These are phyloP conservation scores for Reticulascus tulasneorum DNA, from an alignment of 2,329 filamentous ascomycete species.

Conservation along the genomic window DNA sequence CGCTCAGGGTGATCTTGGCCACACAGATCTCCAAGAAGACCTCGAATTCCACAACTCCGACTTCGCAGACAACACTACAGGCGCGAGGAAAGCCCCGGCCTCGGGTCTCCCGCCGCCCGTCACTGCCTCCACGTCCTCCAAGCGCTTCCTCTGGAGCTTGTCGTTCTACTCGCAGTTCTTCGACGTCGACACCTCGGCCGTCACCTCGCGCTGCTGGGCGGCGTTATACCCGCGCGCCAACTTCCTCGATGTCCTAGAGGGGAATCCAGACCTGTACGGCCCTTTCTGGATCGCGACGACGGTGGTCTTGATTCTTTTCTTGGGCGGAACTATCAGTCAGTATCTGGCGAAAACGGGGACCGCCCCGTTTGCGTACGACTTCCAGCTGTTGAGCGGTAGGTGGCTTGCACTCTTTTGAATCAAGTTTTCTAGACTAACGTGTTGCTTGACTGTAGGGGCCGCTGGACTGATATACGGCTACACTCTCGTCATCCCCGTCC, in stretches of 20 bases:
- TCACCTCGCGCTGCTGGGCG: constrained; percentile 80
- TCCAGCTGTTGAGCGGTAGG: constrained; percentile 77
- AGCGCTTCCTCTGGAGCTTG: constrained; percentile 88
- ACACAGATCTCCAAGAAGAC: constrained; percentile 97
- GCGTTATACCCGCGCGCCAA: constrained; percentile 89
- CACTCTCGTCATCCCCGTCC: constrained; percentile 79
- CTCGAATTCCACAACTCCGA: constrained; percentile 97
- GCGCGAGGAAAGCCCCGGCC: constrained; percentile 42
- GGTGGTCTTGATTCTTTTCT: constrained; percentile 89
- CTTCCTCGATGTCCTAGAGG: constrained; percentile 95
- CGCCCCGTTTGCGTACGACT: constrained; percentile 84
- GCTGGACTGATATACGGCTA: constrained; percentile 95
- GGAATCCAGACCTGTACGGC: constrained; percentile 93
- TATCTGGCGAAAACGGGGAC: constrained; percentile 70
- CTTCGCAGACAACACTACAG: constrained; percentile 60
- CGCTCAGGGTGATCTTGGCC: constrained; percentile 84
- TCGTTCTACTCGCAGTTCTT: constrained; percentile 98
- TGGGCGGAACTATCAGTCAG: constrained; percentile 92
- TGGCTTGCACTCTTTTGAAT: constrained; percentile 7
- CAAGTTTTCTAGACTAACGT: background rate
- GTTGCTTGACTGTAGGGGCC: constrained; percentile 53
- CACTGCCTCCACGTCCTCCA: constrained; percentile 52
- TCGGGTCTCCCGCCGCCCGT: constrained; percentile 52
- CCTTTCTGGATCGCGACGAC: constrained; percentile 99
- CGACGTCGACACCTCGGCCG: constrained; percentile 91